phyloP scores from a whole-genome alignment of 306 rosid species.

The Begonia fuchsioides region DNA sequence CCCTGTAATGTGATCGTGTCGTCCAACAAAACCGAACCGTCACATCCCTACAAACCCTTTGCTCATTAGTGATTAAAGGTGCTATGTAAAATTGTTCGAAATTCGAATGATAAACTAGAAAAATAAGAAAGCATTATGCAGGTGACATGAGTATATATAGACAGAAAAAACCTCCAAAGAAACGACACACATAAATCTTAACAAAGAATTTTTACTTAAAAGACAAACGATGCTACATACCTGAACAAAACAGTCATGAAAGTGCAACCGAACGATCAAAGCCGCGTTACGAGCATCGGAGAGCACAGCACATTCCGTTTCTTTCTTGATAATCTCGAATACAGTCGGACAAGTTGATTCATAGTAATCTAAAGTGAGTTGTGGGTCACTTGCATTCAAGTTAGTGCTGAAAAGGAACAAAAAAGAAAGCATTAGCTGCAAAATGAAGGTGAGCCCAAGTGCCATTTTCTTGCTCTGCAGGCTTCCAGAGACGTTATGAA shows the following conservation, averaged over 20 bases:
- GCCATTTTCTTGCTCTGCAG: slow-evolving; percentile 21
- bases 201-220: too few relatives aligned
- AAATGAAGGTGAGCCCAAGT: slow-evolving; percentile 13
- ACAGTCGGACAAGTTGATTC: slow-evolving; percentile 59
- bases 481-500: slow-evolving; percentile 10
- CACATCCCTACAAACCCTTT: slow-evolving; percentile 51
- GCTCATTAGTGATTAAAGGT: not conserved
- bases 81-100: not conserved
- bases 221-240: slow-evolving; percentile 9
- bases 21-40: slow-evolving; percentile 74
- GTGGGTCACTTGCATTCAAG: slow-evolving; percentile 38
- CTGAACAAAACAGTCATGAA: slow-evolving; percentile 92
- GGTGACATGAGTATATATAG: too few relatives aligned
- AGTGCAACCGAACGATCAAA: slow-evolving; percentile 49
- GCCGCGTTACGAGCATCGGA: slow-evolving; percentile 68
- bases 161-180: too few relatives aligned
- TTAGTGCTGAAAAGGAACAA: slow-evolving; percentile 14
- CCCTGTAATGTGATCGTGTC: slow-evolving; percentile 69
- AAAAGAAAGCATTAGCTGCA: slow-evolving; percentile 18
- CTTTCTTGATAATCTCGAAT: slow-evolving; percentile 52
- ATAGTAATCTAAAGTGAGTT: slow-evolving; percentile 57
- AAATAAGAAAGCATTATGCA: too few relatives aligned
- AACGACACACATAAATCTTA: too few relatives aligned
- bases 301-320: slow-evolving; percentile 55
- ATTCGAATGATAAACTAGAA: too few relatives aligned